A percentile compares a stretch with the other conserved stretches of the same genome.
These are phyloP conservation scores for Alternaria sp. DNA, from an alignment of 2,329 filamentous ascomycete genomes.

Conservation along the genomic window DNA sequence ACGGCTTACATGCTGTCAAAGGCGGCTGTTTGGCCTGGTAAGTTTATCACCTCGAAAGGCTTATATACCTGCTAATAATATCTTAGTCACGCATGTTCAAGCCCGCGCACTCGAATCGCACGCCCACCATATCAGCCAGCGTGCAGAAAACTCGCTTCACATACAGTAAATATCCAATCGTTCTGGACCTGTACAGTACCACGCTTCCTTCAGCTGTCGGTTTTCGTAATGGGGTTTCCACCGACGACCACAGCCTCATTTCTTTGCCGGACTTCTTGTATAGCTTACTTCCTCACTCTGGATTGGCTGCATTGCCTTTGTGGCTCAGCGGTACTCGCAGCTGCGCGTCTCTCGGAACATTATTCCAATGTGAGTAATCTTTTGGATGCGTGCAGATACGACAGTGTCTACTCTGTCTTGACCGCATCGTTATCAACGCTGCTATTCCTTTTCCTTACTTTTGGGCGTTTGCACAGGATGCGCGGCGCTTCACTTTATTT, in stretches of 20 bases:
- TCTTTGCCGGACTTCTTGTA: constrained; percentile 8
- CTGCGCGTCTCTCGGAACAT: background rate
- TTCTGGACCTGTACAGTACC: constrained; percentile 31
- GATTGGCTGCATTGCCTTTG: background rate
- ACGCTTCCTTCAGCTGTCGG: background rate
- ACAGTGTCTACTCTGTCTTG: background rate
- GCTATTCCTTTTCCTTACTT: background rate
- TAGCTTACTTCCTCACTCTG: constrained; percentile 9
- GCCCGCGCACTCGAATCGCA: constrained; percentile 71
- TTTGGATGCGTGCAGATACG: background rate
- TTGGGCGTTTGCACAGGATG: constrained; percentile 3
- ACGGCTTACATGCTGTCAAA: constrained; percentile 89
- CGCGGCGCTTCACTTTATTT: background rate
- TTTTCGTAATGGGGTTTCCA: background rate
- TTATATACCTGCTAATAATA: constrained; percentile 32
- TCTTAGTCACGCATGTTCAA: constrained; percentile 73
- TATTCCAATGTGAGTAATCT: background rate
- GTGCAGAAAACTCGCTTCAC: constrained; percentile 61
- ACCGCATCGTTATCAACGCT: background rate
- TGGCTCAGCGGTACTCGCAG: background rate
- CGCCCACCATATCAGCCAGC: constrained; percentile 69
- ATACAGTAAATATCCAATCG: constrained; percentile 37
- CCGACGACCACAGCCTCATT: background rate
- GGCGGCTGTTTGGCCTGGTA: constrained; percentile 91
- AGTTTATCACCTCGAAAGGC: constrained; percentile 47